A percentile compares a stretch with the other conserved stretches of the same genome.
phyloP scores from a whole-genome alignment of 129 eudicot genomes.

The Saussurea involucrata region DNA sequence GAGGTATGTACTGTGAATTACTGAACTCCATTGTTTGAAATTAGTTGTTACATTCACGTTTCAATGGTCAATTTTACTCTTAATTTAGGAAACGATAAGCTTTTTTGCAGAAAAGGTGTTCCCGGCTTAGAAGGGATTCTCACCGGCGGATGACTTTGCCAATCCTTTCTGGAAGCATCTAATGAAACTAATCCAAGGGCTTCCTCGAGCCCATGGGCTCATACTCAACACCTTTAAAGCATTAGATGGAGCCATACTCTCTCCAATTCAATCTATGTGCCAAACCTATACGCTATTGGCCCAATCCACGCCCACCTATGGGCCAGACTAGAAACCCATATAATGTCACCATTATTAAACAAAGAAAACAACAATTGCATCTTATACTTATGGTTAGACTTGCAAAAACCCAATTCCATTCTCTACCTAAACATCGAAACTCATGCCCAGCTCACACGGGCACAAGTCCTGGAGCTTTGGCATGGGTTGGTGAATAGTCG shows the following conservation, averaged over 20 bases:
- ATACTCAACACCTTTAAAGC: conserved; percentile 52
- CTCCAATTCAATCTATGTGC: conserved; percentile 14
- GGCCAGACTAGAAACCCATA: conserved; percentile 7
- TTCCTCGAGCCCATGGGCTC: conserved; percentile 29
- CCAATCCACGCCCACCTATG: conserved; percentile 42
- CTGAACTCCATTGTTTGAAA: conserved; percentile 13
- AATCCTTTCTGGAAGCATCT: conserved; percentile 13
- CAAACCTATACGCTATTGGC: conserved; percentile 39
- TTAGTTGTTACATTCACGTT: background rate
- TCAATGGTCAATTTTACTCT: background rate
- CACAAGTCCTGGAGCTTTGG: conserved; percentile 43
- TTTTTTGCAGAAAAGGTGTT: conserved; percentile 17
- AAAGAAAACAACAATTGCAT: conserved; percentile 30
- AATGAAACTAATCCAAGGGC: conserved; percentile 13
- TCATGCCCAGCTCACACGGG: conserved; percentile 17
- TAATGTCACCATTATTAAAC: conserved; percentile 8
- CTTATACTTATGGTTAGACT: conserved; percentile 36
- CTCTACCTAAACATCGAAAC: conserved; percentile 37
- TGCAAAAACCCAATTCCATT: conserved; percentile 38
- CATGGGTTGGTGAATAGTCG: conserved; percentile 39
- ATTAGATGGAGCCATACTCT: conserved; percentile 37
- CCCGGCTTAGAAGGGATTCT: conserved; percentile 37
- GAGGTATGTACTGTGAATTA: conserved; percentile 36
- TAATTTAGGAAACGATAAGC: conserved; percentile 17
- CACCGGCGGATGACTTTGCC: conserved; percentile 17